Conservation (phyloP, 257 asterid genomes). For the Lithospermum erythrorhizon region DNA sequence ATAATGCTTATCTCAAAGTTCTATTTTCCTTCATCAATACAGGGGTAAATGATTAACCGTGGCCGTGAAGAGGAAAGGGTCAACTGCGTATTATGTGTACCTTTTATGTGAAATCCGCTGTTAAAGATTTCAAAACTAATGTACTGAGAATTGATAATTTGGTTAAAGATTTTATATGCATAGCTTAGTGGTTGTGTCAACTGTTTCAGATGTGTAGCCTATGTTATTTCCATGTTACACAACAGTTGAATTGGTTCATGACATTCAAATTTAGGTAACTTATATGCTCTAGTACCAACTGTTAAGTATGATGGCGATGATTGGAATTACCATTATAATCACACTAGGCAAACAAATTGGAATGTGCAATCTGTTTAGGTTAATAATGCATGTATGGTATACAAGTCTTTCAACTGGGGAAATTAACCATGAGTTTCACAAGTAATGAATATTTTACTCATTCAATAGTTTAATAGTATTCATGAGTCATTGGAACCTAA, state of each 20-base stretch:
- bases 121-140: not conserved
- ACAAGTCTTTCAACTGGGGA: too few species aligned
- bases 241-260: not conserved
- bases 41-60: not conserved
- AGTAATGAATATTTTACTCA: too few species aligned
- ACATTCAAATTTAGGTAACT: too few species aligned
- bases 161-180: not conserved
- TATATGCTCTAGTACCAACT: too few species aligned
- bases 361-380: too few species aligned
- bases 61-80: not conserved
- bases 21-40: not conserved
- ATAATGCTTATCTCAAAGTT: not conserved
- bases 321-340: too few species aligned
- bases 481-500: too few species aligned
- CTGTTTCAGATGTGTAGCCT: not conserved
- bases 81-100: not conserved
- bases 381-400: too few species aligned
- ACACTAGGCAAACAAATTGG: too few species aligned
- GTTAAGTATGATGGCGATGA: too few species aligned
- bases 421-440: too few species aligned
- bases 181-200: not conserved
- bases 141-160: not conserved
- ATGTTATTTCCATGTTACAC: not conserved
- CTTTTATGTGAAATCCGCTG: not conserved
- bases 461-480: too few species aligned